Evolutionary conservation across 2,329 filamentous ascomycete genomes (phyloP), one percentile per base, ranked within the genome.

Genomic region (Colletotrichum lupini): DNA sequence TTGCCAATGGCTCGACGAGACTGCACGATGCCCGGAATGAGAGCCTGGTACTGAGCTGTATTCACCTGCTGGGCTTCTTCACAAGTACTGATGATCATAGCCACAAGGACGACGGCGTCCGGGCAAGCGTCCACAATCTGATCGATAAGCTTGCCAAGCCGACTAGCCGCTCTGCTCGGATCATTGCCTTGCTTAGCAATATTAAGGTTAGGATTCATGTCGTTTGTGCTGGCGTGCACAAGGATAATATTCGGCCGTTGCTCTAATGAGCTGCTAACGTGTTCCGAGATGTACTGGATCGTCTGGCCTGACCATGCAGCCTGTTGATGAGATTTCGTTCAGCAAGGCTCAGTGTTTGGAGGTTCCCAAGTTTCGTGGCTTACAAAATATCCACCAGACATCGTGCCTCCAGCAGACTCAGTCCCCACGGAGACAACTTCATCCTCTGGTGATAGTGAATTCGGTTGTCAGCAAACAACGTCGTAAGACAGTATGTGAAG

Each of bases 231-330:
- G 2, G 80, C 81, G 24, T 79, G 78, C 2, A 83, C 67, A 8
- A 83, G 78, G 26, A 83, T 76, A 35, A 83, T 68, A 57, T 83
- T 83, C 0, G 81, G 81, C 12, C 75, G 74, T 57, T 82, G 80
- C 16, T 75, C 64, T 19, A 83, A 75, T 1, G 82, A 82, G 14
- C 77, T 71, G 1, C 67, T 75, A 30, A 81, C 68, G n/a, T 82
- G 73, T 4, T 82, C 76, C n/a, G 71, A 59, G 9, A 83, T 83
- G 63, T 76, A 82, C 55, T 81, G 68, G 22, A 83, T 81, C 1
- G 81, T 83, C 65, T 80, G 81, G 8, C 82, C 81, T 11, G 77
- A 76, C 81, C 81, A 83, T 28, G 79, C 82, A 6, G 79, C 82
- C 82, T 82, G 35, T 4, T 22, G 19, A 22, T 3, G n/a, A 14